Evolutionary conservation across 1,284 basidiomycete genomes (phyloP).

Genomic region (Erythrobasidium hasegawianum): DNA sequence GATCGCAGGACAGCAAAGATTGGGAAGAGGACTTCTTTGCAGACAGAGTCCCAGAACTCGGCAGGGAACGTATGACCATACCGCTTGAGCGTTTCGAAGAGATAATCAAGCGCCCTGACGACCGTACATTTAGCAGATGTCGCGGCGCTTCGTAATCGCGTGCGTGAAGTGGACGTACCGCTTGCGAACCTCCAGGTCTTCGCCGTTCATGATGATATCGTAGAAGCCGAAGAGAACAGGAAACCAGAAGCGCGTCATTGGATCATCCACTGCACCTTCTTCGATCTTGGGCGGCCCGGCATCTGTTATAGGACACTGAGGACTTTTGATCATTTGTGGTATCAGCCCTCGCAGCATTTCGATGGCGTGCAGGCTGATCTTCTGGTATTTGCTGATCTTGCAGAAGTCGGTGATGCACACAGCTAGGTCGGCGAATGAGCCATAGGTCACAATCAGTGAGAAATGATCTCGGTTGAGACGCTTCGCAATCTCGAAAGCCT

Average conservation of each 20-base stretch:
- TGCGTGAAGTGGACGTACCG: slow-evolving; percentile 59
- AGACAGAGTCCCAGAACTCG: slow-evolving; percentile 98
- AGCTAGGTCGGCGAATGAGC: slow-evolving; percentile 91
- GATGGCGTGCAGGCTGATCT: slow-evolving; percentile 92
- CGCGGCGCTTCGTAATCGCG: not conserved
- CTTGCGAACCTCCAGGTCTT: slow-evolving; percentile 94
- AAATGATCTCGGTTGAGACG: slow-evolving; percentile 89
- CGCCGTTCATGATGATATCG: slow-evolving; percentile 99
- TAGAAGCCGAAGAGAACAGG: slow-evolving; percentile 95
- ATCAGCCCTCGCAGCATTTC: slow-evolving; percentile 86
- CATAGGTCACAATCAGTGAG: slow-evolving; percentile 80
- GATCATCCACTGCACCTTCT: slow-evolving; percentile 46
- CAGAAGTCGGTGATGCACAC: slow-evolving; percentile 99
- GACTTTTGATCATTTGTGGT: slow-evolving; percentile 79
- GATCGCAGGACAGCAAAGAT: slow-evolving; percentile 96
- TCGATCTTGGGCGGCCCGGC: slow-evolving; percentile 18
- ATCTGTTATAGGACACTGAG: slow-evolving; percentile 66
- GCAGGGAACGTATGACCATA: slow-evolving; percentile 81
- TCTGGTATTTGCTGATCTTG: slow-evolving; percentile 98
- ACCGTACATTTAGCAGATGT: not conserved
- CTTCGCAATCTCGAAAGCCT: slow-evolving; percentile 95
- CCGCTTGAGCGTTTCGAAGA: slow-evolving; percentile 89
- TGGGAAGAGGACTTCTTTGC: slow-evolving; percentile 93
- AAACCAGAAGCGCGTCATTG: slow-evolving; percentile 75
- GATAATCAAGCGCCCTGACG: slow-evolving; percentile 81